Base-by-base conservation (phyloP, 2,329 filamentous ascomycete species). In the Magnaporthiopsis poae region DNA sequence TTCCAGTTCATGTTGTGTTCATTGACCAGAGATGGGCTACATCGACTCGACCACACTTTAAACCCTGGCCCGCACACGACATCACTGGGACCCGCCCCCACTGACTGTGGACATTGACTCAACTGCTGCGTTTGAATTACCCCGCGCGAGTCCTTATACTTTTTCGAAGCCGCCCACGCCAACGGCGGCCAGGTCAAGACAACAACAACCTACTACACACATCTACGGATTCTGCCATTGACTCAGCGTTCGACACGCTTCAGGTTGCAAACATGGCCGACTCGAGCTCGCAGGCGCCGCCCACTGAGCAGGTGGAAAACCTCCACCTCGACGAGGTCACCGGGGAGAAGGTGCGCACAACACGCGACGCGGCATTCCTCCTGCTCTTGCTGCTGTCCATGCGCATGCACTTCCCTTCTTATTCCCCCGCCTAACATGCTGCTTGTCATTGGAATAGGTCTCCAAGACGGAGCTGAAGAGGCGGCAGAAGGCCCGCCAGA, bases 401-500 rank as follows among this genome's bases (percentile, higher is more conserved):
- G 8, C 39, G 3, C 39, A 46, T 15, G 39, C 39, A 4, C 39
- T 46, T 46, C 39, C 39, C 15, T 12, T 46, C 39, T 46, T 18
- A 7, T 11, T 15, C 39, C 13, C 15, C 11, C 7, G 39, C 8
- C 59, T 62, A 35, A 66, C 64, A 31, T n/a, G 74, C 83, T 88
- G 15, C 46, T 35, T 15, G 9, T 18, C 21, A 12, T 5, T 60
- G n/a, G n/a, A 36, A 36, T 59, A 80, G 78, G 77, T 90, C 68
- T 93, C 90, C 81, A 93, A 93, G 87, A 86, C 88, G 21, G 89
- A 93, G 80, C 83, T 98, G 77, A 99, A 99, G 91, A 94, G 91
- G 82, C 88, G 94, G 74, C 87, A 93, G 82, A 99, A 99, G 91
- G 85, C 89, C 76, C 89, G 94, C 71, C 87, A 94, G 78, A 88